Evolutionary conservation across 2,329 filamentous ascomycete genomes (phyloP), one percentile per base, ranked within the genome.

Genomic region (Neocatenulostroma microsporum): DNA sequence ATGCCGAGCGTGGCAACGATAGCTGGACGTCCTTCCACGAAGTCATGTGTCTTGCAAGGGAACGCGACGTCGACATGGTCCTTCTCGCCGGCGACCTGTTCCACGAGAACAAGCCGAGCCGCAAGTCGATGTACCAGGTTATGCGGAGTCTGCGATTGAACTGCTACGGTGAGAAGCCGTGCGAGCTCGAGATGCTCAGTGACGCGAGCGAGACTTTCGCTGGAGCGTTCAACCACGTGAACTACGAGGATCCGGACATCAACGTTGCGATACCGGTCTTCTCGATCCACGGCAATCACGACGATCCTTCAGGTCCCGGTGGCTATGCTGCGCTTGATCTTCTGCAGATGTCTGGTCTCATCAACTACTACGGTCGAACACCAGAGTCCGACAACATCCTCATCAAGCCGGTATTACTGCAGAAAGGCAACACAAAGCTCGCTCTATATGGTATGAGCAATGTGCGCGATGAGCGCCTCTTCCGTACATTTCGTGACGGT

Each of bases 241-340:
- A 98, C 62, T 98, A 98, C 62, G 87, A 96, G 62, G 91, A 98
- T 54, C 78, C 85, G 17, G 86, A 98, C 52, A 95, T 98, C 62
- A 98, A 98, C 54, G 78, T 98, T 42, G 85, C 88, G 1, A 95
- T 96, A 38, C 91, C 91, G 0, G 87, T 98, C 19, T 98, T 98
- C 58, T 94, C 89, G 1, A 98, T 98, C 26, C 93, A 98, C 53
- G 91, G 91, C 30, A 98, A 98, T 54, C 91, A 98, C 58, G 91
- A 98, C 56, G 91, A 98, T 57, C 91, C 91, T 0, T 93, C 88
- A n/a, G 91, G 91, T 54, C 88, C 95, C 53, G 91, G 88, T 9
- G 85, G 94, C 57, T 81, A 82, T 47, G 93, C 91, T 45, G 88
- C 89, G 0, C 72, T 98, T 9, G 91, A 98, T 58, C 64, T 98